Base-by-base conservation (phyloP, 768 basidiomycete genomes). In the Auricularia auricula-judae region DNA sequence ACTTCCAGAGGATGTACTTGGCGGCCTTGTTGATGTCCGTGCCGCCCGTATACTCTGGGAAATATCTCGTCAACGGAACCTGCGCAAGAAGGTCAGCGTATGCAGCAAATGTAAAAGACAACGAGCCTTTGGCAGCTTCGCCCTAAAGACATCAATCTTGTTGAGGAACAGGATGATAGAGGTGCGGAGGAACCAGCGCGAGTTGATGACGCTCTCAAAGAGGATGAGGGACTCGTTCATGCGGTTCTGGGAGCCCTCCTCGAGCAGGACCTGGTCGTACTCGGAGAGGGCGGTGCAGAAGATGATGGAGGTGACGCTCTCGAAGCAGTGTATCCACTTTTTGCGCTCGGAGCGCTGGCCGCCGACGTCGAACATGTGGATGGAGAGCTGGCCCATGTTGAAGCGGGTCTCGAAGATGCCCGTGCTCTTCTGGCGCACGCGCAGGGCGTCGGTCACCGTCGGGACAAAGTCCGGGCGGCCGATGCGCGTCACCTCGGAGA, bases 1-100 rank as follows among this genome's bases (percentile, higher is more conserved):
- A 98, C 70, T 89, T 79, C 94, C 93, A 97, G 43, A 98, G 78
- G 63, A 98, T 93, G 68, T 92, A 96, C 69, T 94, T 93, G 0
- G 93, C 92, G 1, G 92, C 93, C 74, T 95, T 95, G 77, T 93
- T 94, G 74, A 95, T 90, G 70, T 95, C 91, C 3, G 86, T 74
- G 3, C 92, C 92, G 36, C 91, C 91, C 0, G 89, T 89, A 73
- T 95, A 95, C 71, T 94, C 93, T 3, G 91, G 85, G 74, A 93
- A 94, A 72, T 88, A 88, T 53, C 78, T 77, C 66, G 89, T 87
- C n/a, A 92, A 74, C 3, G 88, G 88, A 0, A 88, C 83, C 86
- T 87, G 69, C 61, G 62, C 36, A 8, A 33, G 29, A 61, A 1
- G 14, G n/a, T 18, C 51, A 21, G 47, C 4, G 36, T 51, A 3